These are phyloP conservation scores for Zea luxurians DNA, from an alignment of 176 grass and related monocot genomes.

Conservation along the genomic window DNA sequence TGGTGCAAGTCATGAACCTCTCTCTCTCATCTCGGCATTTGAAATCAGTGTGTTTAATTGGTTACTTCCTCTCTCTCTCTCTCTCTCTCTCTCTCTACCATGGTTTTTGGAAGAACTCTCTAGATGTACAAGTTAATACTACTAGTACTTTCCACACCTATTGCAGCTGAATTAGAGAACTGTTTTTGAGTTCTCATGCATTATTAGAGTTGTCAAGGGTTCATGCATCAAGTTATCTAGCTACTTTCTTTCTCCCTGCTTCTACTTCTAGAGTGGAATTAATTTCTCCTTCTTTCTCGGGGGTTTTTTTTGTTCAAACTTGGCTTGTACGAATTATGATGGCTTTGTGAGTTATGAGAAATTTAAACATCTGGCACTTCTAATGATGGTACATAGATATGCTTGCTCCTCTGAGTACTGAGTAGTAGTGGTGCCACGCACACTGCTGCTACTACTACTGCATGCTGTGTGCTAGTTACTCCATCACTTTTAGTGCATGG, in stretches of 20 bases:
- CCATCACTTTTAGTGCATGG: slow-evolving; percentile 54
- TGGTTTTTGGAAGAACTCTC: slow-evolving; percentile 36
- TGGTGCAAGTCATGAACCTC: slow-evolving; percentile 48
- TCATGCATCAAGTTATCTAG: neutral
- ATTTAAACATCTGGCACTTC: slow-evolving; percentile 46
- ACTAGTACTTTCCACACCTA: slow-evolving; percentile 33
- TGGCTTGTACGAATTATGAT: slow-evolving; percentile 47
- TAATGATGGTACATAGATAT: slow-evolving; percentile 37
- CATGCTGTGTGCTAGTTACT: slow-evolving; percentile 28
- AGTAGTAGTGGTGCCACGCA: neutral
- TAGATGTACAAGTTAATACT: slow-evolving; percentile 44
- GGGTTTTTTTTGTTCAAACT: slow-evolving; percentile 37
- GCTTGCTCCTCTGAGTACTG: neutral
- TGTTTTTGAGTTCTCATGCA: slow-evolving; percentile 70
- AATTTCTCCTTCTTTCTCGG: slow-evolving; percentile 19
- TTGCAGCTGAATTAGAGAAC: slow-evolving; percentile 56
- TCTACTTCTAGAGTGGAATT: slow-evolving; percentile 40
- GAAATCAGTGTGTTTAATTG: slow-evolving; percentile 57
- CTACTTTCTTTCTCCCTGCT: neutral
- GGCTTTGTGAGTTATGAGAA: slow-evolving; percentile 51
- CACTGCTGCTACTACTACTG: slow-evolving; percentile 17
- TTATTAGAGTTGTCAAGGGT: slow-evolving; percentile 41
- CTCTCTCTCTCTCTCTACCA: slow-evolving; percentile 24
- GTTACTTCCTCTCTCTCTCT: slow-evolving; percentile 13
- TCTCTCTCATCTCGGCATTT: slow-evolving; percentile 49